These are phyloP conservation scores for Euphorbia celastroides DNA, from an alignment of 441 rosid species.

Conservation along the genomic window DNA sequence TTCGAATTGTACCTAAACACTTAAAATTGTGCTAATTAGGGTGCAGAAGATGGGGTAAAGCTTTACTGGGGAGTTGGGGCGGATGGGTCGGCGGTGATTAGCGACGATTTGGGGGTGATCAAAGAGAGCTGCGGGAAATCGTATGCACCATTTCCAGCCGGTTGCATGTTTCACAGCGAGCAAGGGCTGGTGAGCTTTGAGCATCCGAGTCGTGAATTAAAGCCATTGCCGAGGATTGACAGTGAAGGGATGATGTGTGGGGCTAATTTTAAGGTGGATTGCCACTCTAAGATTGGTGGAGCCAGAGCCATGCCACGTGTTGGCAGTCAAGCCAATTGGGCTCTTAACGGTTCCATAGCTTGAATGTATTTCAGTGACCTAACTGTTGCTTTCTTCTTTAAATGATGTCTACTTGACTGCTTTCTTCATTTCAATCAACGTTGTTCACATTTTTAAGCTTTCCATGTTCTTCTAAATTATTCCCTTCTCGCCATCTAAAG, in stretches of 20 bases:
- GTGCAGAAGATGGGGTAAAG: constrained; percentile 57
- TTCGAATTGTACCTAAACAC: too few species aligned
- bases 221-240: constrained; percentile 85
- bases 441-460: not conserved
- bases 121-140: constrained; percentile 90
- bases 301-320: constrained; percentile 65
- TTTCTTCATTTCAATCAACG: not conserved
- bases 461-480: not conserved
- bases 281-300: constrained; percentile 43
- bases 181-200: constrained; percentile 87
- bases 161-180: constrained; percentile 89
- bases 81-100: constrained; percentile 73
- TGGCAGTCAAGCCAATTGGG: constrained; percentile 92
- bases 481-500: too few species aligned
- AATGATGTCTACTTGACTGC: not conserved
- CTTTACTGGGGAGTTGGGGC: constrained; percentile 83
- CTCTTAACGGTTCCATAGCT: constrained; percentile 31
- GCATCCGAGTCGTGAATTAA: constrained; percentile 67
- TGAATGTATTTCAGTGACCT: not conserved
- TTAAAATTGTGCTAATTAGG: too few species aligned
- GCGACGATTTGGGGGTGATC: constrained; percentile 59
- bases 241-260: constrained; percentile 86
- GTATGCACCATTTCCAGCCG: constrained; percentile 83
- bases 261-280: constrained; percentile 76
- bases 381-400: not conserved